These are phyloP conservation scores for Clarireedia hainanense DNA, from an alignment of 2,329 filamentous ascomycete genomes.

Conservation along the genomic window DNA sequence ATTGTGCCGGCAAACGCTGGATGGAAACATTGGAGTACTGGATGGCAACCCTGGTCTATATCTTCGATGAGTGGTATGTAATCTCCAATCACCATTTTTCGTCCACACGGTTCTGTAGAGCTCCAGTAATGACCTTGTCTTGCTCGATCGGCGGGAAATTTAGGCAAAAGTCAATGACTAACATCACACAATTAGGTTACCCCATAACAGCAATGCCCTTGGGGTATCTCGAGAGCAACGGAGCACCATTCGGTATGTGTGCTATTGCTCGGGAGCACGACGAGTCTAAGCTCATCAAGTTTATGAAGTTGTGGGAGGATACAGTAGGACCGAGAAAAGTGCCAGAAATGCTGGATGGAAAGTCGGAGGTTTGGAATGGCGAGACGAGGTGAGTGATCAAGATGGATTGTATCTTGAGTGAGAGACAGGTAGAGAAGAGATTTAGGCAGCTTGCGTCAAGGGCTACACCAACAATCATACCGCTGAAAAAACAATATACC, in stretches of 20 bases:
- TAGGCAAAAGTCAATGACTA: too few relatives aligned
- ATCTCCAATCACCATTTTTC: neutral
- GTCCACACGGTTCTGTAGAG: neutral
- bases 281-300: neutral
- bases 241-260: neutral
- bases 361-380: neutral
- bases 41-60: neutral
- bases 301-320: slow-evolving; percentile 5
- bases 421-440: neutral
- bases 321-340: neutral
- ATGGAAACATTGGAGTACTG: neutral
- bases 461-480: too few relatives aligned
- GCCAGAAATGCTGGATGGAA: neutral
- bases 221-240: slow-evolving; percentile 3
- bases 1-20: neutral
- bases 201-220: neutral
- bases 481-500: too few relatives aligned
- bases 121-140: neutral
- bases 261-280: neutral
- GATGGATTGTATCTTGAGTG: neutral
- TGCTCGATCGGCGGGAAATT: too few relatives aligned
- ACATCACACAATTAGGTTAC: neutral
- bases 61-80: neutral
- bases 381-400: neutral
- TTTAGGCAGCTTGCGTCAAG: too few relatives aligned